Conservation (phyloP, 768 basidiomycete genomes). For the Dacryopinax primogenitus region DNA sequence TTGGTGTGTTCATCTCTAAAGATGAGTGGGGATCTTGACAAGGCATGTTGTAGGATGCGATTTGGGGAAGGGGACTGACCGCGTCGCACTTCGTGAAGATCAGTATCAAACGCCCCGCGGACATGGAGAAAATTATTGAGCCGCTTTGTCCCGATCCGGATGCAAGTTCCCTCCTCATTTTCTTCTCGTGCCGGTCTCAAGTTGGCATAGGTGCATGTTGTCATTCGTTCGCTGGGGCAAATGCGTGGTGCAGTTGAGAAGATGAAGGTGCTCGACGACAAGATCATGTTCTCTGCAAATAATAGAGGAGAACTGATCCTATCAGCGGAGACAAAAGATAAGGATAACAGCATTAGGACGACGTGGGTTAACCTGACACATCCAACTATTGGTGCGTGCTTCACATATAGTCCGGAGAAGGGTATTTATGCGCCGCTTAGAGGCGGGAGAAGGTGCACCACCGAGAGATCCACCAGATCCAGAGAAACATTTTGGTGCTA, state of each 20-base stretch:
- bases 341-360: constrained; percentile 57
- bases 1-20: not conserved
- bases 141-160: constrained; percentile 80
- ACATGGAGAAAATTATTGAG: constrained; percentile 59
- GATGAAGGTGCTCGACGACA: constrained; percentile 53
- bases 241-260: constrained; percentile 70
- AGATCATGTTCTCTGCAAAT: constrained; percentile 57
- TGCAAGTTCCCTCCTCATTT: constrained; percentile 9
- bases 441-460: constrained; percentile 25
- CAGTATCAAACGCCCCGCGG: constrained; percentile 62
- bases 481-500: constrained; percentile 47
- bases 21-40: constrained; percentile 18
- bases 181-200: not conserved
- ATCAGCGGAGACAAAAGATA: constrained; percentile 54
- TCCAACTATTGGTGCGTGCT: constrained; percentile 39
- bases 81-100: constrained; percentile 73
- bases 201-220: constrained; percentile 49
- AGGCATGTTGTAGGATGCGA: constrained; percentile 32
- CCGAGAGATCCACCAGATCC: constrained; percentile 36
- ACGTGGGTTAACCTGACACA: constrained; percentile 64
- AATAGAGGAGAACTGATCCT: constrained; percentile 42
- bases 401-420: not conserved
- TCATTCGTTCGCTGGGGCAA: constrained; percentile 61
- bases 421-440: not conserved
- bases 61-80: constrained; percentile 42